Base-by-base conservation (phyloP, 306 rosid genomes). In the Acmispon strigosus region DNA sequence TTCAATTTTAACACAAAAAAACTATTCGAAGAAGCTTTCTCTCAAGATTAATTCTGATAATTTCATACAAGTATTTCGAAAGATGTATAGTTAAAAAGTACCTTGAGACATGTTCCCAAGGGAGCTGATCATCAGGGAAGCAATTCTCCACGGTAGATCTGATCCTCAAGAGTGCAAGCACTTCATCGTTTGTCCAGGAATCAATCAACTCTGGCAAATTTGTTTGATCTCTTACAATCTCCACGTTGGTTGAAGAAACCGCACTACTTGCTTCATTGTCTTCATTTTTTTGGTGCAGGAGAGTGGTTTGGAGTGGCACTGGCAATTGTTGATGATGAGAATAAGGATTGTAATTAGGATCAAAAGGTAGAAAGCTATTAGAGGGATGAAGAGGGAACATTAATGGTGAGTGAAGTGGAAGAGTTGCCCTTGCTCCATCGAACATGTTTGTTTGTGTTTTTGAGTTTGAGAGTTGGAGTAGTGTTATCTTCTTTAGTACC, bases 41-140 rank as follows among this genome's bases (percentile, higher is more conserved):
- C 24, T 22, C 2, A 2, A 22, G 2, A 22, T 22, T 22, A 22
- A 2, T 22, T 27, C 3, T 27, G 34, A 4, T 4, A 32, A 32
- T 32, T 1, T 32, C 6, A 1, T 32, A 32, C 8, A 5, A 32
- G 1, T 0, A 32, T 32, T 32, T 32, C 37, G 0, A 32, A 32
- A 32, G 4, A 32, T 32, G 37, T 0, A 32, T 0, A 32, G 7
- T 32, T 5, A 32, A 32, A 32, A 32, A 32, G 37, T 89, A 92
- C 98, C 98, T 85, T 42, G 98, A 90, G 76, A 88, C 91, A 82
- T 90, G 89, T 4, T 92, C 92, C 98, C 98, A 90, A 60, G 88
- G 82, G 87, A 87, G 84, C 0, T 90, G 85, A n/a, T n/a, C n/a
- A n/a, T n/a, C n/a, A 0, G 91, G 96, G 84, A 85, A 84, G 84